Percentiles rank a stretch among this genome's conserved stretches.
phyloP scores from a whole-genome alignment of 176 grass and related monocot genomes.

The Aegilops umbellulata region DNA sequence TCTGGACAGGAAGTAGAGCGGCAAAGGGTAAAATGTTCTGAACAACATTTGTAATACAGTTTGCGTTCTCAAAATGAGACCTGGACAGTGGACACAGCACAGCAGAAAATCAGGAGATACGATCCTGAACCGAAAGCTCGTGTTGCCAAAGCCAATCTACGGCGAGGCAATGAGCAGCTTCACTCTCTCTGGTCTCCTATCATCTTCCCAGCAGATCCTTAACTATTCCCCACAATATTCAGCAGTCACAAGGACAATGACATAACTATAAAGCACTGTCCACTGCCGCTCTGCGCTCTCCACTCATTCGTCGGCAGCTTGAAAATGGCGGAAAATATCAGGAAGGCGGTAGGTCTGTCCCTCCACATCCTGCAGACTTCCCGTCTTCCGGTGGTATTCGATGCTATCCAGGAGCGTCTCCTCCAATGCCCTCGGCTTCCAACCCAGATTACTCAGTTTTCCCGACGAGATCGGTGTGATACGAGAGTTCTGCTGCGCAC shows the following conservation, averaged over 20 bases:
- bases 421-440: constrained; percentile 21
- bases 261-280: background rate
- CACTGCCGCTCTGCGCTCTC: background rate
- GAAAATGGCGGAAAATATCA: background rate
- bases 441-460: constrained; percentile 37
- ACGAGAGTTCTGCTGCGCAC: background rate
- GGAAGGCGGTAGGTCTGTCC: background rate
- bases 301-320: background rate
- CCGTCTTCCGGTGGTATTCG: constrained; percentile 4
- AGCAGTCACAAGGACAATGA: background rate
- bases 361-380: constrained; percentile 21
- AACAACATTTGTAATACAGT: too few species aligned
- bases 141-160: too few species aligned
- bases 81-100: too few species aligned
- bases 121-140: too few species aligned
- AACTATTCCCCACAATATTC: too few species aligned
- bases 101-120: too few species aligned
- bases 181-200: too few species aligned
- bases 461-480: background rate
- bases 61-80: too few species aligned
- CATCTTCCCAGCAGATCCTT: too few species aligned
- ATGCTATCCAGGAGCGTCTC: constrained; percentile 26
- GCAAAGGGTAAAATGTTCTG: too few species aligned
- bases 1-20: too few species aligned
- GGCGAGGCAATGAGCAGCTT: too few species aligned